phyloP scores from a whole-genome alignment of 257 asterid species.

The Salvia splendens region DNA sequence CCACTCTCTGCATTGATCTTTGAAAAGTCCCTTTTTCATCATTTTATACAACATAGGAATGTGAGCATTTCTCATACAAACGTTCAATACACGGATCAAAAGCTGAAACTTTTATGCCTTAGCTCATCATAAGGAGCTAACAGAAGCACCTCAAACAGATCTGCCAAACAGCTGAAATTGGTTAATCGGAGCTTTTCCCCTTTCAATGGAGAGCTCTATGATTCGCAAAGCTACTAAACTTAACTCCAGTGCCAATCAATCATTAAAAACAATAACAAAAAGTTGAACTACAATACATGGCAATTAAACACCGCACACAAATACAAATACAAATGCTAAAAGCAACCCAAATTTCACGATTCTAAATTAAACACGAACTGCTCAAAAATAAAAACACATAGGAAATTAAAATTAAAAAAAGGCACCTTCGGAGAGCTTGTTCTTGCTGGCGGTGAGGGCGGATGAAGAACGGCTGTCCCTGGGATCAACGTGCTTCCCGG shows the following conservation, averaged over 20 bases:
- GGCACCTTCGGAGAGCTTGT: conserved; percentile 76
- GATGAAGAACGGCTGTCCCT: conserved; percentile 57
- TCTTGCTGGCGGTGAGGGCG: conserved; percentile 51
- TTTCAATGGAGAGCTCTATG: conserved; percentile 17
- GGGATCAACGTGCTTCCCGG: conserved; percentile 58
- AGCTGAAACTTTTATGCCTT: not conserved
- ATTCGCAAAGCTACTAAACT: not conserved
- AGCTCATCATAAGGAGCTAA: not conserved
- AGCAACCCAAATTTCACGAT: not conserved
- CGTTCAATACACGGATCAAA: not conserved
- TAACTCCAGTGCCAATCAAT: conserved; percentile 4
- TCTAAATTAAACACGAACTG: not conserved
- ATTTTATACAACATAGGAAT: not conserved
- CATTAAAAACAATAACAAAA: conserved; percentile 13
- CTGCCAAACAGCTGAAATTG: conserved; percentile 15
- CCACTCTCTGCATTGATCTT: conserved; percentile 9
- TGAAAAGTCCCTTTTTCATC: not conserved
- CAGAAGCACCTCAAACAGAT: conserved; percentile 21
- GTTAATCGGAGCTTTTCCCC: not conserved
- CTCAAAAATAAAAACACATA: not conserved
- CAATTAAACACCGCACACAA: not conserved
- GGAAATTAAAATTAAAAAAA: conserved; percentile 1
- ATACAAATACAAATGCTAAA: conserved; percentile 8
- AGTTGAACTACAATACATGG: not conserved
- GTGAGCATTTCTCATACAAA: not conserved